phyloP scores from a whole-genome alignment of 192 early-diverging fungal species.

The Coemansia sp. region DNA sequence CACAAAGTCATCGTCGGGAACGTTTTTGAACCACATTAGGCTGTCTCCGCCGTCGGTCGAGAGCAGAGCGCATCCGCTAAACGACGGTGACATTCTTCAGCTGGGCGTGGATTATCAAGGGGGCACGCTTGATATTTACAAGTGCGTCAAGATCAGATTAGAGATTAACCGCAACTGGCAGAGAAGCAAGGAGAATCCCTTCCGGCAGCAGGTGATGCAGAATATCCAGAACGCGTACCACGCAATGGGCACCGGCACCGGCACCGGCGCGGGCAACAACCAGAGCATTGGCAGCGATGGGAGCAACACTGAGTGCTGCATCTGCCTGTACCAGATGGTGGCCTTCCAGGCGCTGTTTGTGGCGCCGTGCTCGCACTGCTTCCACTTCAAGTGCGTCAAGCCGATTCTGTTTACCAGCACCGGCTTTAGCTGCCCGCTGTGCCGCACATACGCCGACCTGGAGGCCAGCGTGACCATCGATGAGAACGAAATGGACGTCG shows the following conservation, averaged over 20 bases:
- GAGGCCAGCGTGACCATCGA: slow-evolving; percentile 70
- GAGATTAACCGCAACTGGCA: slow-evolving; percentile 75
- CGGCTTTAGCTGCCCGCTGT: slow-evolving; percentile 86
- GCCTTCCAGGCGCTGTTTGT: slow-evolving; percentile 91
- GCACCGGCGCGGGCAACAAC: slow-evolving; percentile 30
- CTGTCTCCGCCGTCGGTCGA: slow-evolving; percentile 85
- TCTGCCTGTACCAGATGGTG: slow-evolving; percentile 84
- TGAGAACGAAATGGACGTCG: slow-evolving; percentile 56
- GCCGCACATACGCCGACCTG: slow-evolving; percentile 89
- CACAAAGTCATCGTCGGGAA: slow-evolving; percentile 95
- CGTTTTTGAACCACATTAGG: slow-evolving; percentile 95
- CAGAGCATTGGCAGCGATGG: slow-evolving; percentile 32
- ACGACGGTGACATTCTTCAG: slow-evolving; percentile 93
- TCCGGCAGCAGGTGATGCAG: slow-evolving; percentile 56
- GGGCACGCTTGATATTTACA: slow-evolving; percentile 87
- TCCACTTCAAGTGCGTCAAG: slow-evolving; percentile 92
- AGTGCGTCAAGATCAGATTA: slow-evolving; percentile 87
- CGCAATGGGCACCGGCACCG: slow-evolving; percentile 10
- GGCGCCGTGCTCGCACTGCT: slow-evolving; percentile 90
- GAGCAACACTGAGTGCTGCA: slow-evolving; percentile 75
- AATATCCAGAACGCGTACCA: slow-evolving; percentile 55
- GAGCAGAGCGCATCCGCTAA: slow-evolving; percentile 76
- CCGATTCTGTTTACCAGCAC: slow-evolving; percentile 74
- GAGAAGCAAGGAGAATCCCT: slow-evolving; percentile 64
- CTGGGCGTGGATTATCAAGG: slow-evolving; percentile 97